phyloP scores from a whole-genome alignment of 768 basidiomycete genomes.

The Cystofilobasidium bisporidii region DNA sequence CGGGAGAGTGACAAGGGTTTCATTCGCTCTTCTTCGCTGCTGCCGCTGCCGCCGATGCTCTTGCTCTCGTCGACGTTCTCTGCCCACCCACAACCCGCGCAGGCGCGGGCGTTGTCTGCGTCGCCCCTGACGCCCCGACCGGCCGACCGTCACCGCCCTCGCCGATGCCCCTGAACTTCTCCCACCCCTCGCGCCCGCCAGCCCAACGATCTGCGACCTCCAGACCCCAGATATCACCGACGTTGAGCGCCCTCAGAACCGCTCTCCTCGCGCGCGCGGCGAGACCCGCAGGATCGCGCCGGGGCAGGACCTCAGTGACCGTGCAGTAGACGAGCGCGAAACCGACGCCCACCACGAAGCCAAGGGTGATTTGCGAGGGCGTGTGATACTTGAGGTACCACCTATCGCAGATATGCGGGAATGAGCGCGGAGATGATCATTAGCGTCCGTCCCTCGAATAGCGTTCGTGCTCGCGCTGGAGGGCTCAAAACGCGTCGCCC shows the following conservation, averaged over 20 bases:
- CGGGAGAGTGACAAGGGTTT: too few relatives aligned
- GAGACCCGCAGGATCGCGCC: background rate
- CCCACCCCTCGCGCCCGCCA: constrained; percentile 10
- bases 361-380: constrained; percentile 15
- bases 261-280: background rate
- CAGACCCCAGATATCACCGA: background rate
- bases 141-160: background rate
- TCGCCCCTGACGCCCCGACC: too few relatives aligned
- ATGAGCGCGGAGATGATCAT: background rate
- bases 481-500: too few relatives aligned
- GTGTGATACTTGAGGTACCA: constrained; percentile 26
- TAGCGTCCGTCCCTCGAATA: background rate
- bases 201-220: constrained; percentile 26
- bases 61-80: too few relatives aligned
- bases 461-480: too few relatives aligned
- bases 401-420: constrained; percentile 3
- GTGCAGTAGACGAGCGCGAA: background rate
- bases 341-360: constrained; percentile 10
- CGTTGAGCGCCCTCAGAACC: constrained; percentile 1
- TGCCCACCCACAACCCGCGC: too few relatives aligned
- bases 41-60: too few relatives aligned
- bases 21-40: too few relatives aligned
- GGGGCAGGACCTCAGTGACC: constrained; percentile 13
- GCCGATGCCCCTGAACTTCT: background rate
- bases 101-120: too few relatives aligned